Conservation (phyloP, 2,329 filamentous ascomycete genomes). For the Bertia moriformis region DNA sequence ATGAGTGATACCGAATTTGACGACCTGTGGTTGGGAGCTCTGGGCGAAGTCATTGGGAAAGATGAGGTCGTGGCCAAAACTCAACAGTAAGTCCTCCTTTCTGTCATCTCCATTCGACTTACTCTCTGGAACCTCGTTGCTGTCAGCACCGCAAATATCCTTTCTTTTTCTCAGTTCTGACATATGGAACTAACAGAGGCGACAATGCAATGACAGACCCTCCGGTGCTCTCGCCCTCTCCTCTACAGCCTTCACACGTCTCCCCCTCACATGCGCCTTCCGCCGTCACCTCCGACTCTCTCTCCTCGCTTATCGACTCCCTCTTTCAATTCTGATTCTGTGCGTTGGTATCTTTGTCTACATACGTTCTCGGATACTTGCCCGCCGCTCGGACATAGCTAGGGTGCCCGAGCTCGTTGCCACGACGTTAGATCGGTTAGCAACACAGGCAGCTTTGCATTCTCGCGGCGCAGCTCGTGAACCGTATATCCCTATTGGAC, state of each 20-base stretch:
- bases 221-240: constrained; percentile 52
- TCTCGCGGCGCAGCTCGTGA: constrained; percentile 50
- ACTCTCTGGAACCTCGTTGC: background rate
- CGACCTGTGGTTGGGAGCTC: constrained; percentile 64
- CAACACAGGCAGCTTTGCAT: constrained; percentile 71
- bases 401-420: constrained; percentile 73
- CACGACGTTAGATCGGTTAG: constrained; percentile 69
- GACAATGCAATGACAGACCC: constrained; percentile 50
- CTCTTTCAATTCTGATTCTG: constrained; percentile 54
- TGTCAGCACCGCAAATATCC: background rate
- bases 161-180: constrained; percentile 27
- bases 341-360: constrained; percentile 40
- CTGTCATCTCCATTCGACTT: constrained; percentile 5
- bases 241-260: constrained; percentile 77
- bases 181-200: constrained; percentile 66
- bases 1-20: constrained; percentile 85
- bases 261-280: constrained; percentile 75
- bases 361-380: constrained; percentile 45
- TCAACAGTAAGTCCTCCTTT: constrained; percentile 34
- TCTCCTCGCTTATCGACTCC: constrained; percentile 74
- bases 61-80: constrained; percentile 41
- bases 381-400: constrained; percentile 48
- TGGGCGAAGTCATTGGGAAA: constrained; percentile 53
- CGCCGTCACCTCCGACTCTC: constrained; percentile 64
- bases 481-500: constrained; percentile 69